Evolutionary conservation across 139 green algal species (phyloP), one percentile per base, ranked within the genome.

Genomic region (Volvox africanus): DNA sequence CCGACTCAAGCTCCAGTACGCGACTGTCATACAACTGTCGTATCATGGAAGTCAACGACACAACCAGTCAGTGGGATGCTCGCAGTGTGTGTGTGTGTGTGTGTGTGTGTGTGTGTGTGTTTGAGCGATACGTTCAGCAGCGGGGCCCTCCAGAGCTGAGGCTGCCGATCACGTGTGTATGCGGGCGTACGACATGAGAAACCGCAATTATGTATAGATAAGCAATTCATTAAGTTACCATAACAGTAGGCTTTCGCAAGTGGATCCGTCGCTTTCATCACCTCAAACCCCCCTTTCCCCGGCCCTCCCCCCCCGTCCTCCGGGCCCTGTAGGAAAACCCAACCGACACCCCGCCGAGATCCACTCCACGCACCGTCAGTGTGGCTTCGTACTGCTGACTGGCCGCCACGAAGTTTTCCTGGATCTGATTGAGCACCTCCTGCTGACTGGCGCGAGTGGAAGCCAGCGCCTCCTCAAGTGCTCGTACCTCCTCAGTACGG

Each of bases 351-450:
- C 65, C 24, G 65, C 5, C 16, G 6, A 24, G 21, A 28, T 24
- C 65, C 65, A 28, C 65, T 2, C 65, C 65, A 61, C 87, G 0
- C 30, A 91, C 87, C 87, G 61, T 78, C 2, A 91, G 75, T 20
- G 87, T 91, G 33, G 87, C 86, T n/a, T 91, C 87, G 61, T 91
- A 91, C 87, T 91, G 87, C 87, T 86, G 76, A 5, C 17, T 37
- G 26, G 87, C 76, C 76, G 87, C 87, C 61, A 86, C 5, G 76
- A 91, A 91, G 76, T 91, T 91, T 55, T 91, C 87, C 87, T 91
- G 87, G 55, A 91, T 91, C 76, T 86, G 76, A 19, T 30, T 44
- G 35, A 91, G 87, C 61, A 91, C 33, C 61, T 91, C 76, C 61
- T 86, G 76, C 87, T 91, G 87, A 24, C 35, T 24, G 14, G 11